Percentiles rank a stretch among this genome's conserved stretches.
Conservation (phyloP, 2,329 filamentous ascomycete species). For the Fusarium duplospermum region DNA sequence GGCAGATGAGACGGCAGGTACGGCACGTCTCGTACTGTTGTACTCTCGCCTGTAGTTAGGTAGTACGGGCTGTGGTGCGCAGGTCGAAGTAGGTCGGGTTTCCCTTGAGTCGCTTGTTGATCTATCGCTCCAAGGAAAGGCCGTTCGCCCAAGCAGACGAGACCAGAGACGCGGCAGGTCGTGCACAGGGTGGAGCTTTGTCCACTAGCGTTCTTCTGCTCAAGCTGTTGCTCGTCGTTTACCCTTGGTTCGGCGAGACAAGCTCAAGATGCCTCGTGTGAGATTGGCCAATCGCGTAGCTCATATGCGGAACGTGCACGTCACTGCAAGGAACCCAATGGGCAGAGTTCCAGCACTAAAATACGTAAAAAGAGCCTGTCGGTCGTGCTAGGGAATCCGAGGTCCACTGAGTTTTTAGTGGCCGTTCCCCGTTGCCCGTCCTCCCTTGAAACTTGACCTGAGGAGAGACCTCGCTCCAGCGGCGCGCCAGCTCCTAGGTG, state of each 20-base stretch:
- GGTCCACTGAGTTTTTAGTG: conserved; percentile 29
- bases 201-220: not conserved
- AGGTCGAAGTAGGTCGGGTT: not conserved
- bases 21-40: conserved; percentile 11
- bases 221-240: not conserved
- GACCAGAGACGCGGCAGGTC: conserved; percentile 1
- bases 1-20: conserved; percentile 20
- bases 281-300: conserved; percentile 32
- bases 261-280: conserved; percentile 13
- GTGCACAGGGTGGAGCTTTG: not conserved
- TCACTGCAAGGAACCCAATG: conserved; percentile 29
- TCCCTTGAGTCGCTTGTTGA: conserved; percentile 11
- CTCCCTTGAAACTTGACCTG: not conserved
- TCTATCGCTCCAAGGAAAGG: not conserved
- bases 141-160: not conserved
- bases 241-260: conserved; percentile 14
- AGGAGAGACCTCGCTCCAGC: not conserved
- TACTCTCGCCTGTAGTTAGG: not conserved
- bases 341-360: conserved; percentile 6
- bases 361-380: not conserved
- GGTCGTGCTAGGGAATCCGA: not conserved
- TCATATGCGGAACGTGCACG: conserved; percentile 31
- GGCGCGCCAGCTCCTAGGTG: not conserved
- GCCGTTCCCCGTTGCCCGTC: conserved; percentile 10
- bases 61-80: not conserved